These are phyloP conservation scores for Plantago rigida DNA, from an alignment of 305 asterid genomes.

Conservation along the genomic window DNA sequence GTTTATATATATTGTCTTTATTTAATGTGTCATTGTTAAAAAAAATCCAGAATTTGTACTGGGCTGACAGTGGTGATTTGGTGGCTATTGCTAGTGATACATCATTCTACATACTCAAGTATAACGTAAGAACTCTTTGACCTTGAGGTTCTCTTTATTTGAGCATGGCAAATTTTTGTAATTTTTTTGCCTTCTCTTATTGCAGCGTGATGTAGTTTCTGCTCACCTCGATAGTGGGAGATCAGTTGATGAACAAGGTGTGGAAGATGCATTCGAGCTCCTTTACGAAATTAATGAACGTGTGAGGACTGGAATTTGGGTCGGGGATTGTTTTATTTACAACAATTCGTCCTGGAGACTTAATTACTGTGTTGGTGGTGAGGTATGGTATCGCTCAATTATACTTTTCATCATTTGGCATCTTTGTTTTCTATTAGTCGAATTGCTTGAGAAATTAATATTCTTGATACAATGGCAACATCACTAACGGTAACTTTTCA, in stretches of 20 bases:
- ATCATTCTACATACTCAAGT: slow-evolving; percentile 64
- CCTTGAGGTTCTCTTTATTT: slow-evolving; percentile 11
- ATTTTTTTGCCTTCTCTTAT: slow-evolving; percentile 24
- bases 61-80: slow-evolving; percentile 99
- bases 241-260: slow-evolving; percentile 77
- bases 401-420: slow-evolving; percentile 3
- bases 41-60: slow-evolving; percentile 73
- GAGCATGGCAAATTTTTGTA: slow-evolving; percentile 12
- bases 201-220: slow-evolving; percentile 92
- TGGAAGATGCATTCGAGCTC: slow-evolving; percentile 92
- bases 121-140: slow-evolving; percentile 44
- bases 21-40: slow-evolving; percentile 23
- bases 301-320: slow-evolving; percentile 94
- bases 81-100: slow-evolving; percentile 71
- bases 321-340: slow-evolving; percentile 97
- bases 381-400: slow-evolving; percentile 45
- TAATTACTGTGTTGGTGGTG: slow-evolving; percentile 97
- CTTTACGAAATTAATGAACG: slow-evolving; percentile 85
- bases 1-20: slow-evolving; percentile 16
- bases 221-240: slow-evolving; percentile 77
- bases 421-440: slow-evolving; percentile 8
- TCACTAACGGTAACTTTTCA: background rate
- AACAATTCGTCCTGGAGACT: slow-evolving; percentile 93
- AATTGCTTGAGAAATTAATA: slow-evolving; percentile 24
- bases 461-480: slow-evolving; percentile 12